Evolutionary conservation across 805 yeast genomes (phyloP).

Genomic region (Hemisphaericaspora nanyangensis): DNA sequence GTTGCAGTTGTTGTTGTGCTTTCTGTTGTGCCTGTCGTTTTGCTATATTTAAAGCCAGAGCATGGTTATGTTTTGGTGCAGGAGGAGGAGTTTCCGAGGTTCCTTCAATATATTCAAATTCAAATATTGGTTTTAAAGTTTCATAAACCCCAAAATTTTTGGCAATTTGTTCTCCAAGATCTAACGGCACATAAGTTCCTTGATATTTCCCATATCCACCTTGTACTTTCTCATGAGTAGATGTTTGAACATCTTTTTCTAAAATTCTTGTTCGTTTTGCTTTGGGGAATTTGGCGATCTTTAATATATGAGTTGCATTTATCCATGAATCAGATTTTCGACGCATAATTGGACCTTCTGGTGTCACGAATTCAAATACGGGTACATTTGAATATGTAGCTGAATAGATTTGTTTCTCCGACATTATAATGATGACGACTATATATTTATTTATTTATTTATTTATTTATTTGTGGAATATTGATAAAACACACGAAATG

Average conservation of each 20-base stretch:
- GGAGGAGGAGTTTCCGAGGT: constrained; percentile 43
- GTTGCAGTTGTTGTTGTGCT: constrained; percentile 9
- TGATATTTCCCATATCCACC: constrained; percentile 73
- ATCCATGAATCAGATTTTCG: constrained; percentile 60
- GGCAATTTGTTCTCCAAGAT: constrained; percentile 39
- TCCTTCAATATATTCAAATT: constrained; percentile 47
- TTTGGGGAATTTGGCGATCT: constrained; percentile 64
- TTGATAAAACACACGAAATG: not conserved
- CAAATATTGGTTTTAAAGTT: constrained; percentile 61
- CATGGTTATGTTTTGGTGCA: constrained; percentile 45
- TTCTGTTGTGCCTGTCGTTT: constrained; percentile 27
- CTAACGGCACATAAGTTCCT: constrained; percentile 44
- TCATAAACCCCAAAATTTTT: constrained; percentile 42
- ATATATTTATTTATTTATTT: no score
- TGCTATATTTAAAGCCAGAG: constrained; percentile 41
- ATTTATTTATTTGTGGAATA: not conserved
- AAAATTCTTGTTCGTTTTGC: constrained; percentile 59
- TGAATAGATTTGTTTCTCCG: constrained; percentile 50
- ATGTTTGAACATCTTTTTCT: constrained; percentile 60
- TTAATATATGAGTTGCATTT: constrained; percentile 70
- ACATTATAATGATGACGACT: no score
- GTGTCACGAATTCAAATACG: constrained; percentile 58
- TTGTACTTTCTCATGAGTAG: constrained; percentile 67
- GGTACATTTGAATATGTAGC: constrained; percentile 78
- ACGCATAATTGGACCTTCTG: constrained; percentile 70